These are phyloP conservation scores for Endothia cerciana DNA, from an alignment of 2,329 filamentous ascomycete genomes.

Conservation along the genomic window DNA sequence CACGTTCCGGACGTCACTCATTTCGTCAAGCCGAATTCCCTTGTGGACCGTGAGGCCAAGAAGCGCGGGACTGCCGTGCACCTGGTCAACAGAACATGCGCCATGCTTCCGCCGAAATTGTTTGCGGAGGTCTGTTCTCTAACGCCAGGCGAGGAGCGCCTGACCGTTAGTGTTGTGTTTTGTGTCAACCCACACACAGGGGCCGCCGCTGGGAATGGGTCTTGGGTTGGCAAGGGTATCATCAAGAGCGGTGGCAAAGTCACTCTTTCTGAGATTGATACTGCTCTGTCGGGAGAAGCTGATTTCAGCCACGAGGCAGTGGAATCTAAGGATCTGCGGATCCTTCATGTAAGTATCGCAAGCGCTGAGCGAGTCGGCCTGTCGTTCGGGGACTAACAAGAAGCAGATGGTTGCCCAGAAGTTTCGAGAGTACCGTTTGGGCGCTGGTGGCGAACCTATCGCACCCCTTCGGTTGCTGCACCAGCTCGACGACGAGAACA, in stretches of 20 bases:
- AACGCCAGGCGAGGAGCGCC: conserved; percentile 81
- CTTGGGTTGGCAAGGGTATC: conserved; percentile 91
- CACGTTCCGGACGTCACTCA: conserved; percentile 95
- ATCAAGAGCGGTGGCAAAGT: conserved; percentile 90
- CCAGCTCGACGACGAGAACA: conserved; percentile 96
- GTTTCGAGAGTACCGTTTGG: conserved; percentile 86
- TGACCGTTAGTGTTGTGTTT: conserved; percentile 93
- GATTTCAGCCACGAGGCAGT: conserved; percentile 67
- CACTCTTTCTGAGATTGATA: conserved; percentile 83
- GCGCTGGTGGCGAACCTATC: conserved; percentile 76
- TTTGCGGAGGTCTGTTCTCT: conserved; percentile 88
- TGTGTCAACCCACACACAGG: conserved; percentile 83
- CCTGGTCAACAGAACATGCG: conserved; percentile 83
- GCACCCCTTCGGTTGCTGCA: conserved; percentile 87
- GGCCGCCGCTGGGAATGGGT: conserved; percentile 78
- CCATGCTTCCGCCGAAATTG: conserved; percentile 86
- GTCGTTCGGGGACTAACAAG: conserved; percentile 31
- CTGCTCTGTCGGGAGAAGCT: conserved; percentile 68
- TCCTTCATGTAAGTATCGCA: conserved; percentile 65
- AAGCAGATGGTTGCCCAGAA: conserved; percentile 76
- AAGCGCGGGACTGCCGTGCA: conserved; percentile 97
- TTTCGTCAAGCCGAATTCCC: conserved; percentile 94
- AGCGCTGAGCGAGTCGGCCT: background rate
- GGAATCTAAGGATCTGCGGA: conserved; percentile 76
- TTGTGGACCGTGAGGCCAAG: conserved; percentile 96